Percentiles rank a stretch among this genome's conserved stretches.
These are phyloP conservation scores for Harringtonia lauricola DNA, from an alignment of 2,329 filamentous ascomycete genomes.

Conservation along the genomic window DNA sequence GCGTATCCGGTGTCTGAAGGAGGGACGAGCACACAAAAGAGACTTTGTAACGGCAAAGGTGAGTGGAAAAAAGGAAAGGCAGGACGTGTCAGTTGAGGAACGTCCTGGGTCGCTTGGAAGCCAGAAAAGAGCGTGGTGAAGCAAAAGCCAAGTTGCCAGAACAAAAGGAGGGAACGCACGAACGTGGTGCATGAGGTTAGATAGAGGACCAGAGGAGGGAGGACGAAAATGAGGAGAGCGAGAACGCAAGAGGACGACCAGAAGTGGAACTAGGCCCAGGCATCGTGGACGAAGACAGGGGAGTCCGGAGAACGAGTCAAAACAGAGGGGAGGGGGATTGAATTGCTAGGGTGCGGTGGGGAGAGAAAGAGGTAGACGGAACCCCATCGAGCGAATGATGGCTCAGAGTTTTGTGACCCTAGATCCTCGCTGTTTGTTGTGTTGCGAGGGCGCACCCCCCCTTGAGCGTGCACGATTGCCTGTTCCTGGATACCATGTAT, in stretches of 20 bases:
- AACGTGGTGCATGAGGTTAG: too few relatives aligned
- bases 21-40: too few relatives aligned
- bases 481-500: too few relatives aligned
- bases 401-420: too few relatives aligned
- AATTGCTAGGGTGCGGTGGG: not conserved
- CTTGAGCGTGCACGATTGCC: too few relatives aligned
- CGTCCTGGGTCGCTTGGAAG: not conserved
- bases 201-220: not conserved
- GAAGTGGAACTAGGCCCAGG: slow-evolving; percentile 4
- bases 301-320: not conserved
- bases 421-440: too few relatives aligned
- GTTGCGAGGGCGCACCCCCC: too few relatives aligned
- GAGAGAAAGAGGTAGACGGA: too few relatives aligned
- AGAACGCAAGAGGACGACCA: slow-evolving; percentile 1
- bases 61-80: not conserved
- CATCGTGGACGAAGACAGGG: slow-evolving; percentile 7
- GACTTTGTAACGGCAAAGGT: not conserved
- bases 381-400: too few relatives aligned
- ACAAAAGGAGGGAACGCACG: not conserved
- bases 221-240: not conserved
- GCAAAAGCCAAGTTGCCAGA: not conserved
- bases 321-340: not conserved
- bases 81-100: not conserved
- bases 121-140: not conserved
- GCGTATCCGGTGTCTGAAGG: not conserved